Conservation (phyloP, 306 rosid species). For the Boehmeria nivea region DNA sequence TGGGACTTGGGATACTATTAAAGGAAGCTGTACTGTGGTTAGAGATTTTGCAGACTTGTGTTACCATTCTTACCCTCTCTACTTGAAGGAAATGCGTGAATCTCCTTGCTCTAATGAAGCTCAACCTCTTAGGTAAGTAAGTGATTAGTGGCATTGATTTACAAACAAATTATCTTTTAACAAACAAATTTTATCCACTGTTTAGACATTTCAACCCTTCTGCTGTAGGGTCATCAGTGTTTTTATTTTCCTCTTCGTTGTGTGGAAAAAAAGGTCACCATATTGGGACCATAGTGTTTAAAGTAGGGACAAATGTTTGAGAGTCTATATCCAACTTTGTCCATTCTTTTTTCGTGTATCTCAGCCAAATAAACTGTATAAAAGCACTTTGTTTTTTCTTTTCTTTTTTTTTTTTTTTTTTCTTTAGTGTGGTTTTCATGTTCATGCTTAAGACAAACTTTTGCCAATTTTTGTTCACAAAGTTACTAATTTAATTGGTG, state of each 20-base stretch:
- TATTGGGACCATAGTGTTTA: neutral
- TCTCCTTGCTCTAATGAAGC: conserved; percentile 45
- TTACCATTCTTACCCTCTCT: conserved; percentile 62
- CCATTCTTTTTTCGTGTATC: too few species aligned
- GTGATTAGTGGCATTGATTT: neutral
- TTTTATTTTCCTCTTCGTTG: too few species aligned
- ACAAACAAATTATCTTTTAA: too few species aligned
- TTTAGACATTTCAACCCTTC: too few species aligned
- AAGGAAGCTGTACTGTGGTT: conserved; percentile 81
- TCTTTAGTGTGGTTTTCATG: neutral
- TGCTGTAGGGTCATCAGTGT: too few species aligned
- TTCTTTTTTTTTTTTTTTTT: neutral
- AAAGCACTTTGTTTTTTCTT: neutral
- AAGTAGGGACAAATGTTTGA: neutral
- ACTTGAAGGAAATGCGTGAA: conserved; percentile 69
- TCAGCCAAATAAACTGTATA: too few species aligned
- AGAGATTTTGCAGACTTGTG: conserved; percentile 83
- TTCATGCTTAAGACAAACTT: too few species aligned
- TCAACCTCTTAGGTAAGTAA: conserved; percentile 49
- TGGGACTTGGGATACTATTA: conserved; percentile 80
- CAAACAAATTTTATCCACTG: too few species aligned
- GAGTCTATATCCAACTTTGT: too few species aligned
- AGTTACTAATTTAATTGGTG: neutral
- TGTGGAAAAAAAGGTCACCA: too few species aligned
- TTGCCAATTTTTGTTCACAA: neutral